These are phyloP conservation scores for Myotisia sp. DNA, from an alignment of 2,329 filamentous ascomycete genomes.

Conservation along the genomic window DNA sequence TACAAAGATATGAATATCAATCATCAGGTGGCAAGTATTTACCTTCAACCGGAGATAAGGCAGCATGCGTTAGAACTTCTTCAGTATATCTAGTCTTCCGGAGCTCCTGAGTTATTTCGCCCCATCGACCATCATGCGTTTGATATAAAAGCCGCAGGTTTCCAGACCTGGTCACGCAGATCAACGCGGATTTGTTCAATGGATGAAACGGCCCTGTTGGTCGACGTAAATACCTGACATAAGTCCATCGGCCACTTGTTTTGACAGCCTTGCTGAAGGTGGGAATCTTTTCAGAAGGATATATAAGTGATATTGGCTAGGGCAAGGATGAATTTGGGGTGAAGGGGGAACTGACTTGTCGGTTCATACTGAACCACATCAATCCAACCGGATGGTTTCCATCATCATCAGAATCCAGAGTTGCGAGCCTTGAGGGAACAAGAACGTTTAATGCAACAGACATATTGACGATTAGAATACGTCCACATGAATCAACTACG, in stretches of 20 bases:
- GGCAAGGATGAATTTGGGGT: neutral
- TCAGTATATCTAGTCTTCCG: conserved; percentile 59
- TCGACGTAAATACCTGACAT: conserved; percentile 51
- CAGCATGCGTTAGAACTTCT: conserved; percentile 66
- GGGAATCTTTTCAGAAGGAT: conserved; percentile 22
- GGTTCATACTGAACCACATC: conserved; percentile 61
- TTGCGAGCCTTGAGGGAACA: conserved; percentile 45
- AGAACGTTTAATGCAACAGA: conserved; percentile 61
- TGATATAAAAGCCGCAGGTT: conserved; percentile 63
- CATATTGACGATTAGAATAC: conserved; percentile 60
- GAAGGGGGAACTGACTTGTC: conserved; percentile 25
- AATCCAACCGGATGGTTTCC: conserved; percentile 65
- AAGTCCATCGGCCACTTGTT: conserved; percentile 50
- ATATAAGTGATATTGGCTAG: conserved; percentile 3
- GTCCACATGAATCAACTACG: conserved; percentile 63
- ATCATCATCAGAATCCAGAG: conserved; percentile 58
- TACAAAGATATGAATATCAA: no score
- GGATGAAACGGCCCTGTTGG: conserved; percentile 57
- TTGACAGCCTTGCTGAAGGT: conserved; percentile 48
- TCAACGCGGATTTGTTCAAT: conserved; percentile 53
- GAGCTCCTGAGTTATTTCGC: conserved; percentile 58
- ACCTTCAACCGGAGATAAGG: conserved; percentile 59
- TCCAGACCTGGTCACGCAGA: conserved; percentile 63
- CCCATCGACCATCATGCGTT: conserved; percentile 56
- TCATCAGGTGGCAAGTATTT: no score